Evolutionary conservation across 2,329 filamentous ascomycete species (phyloP), one percentile per base, ranked within the genome.

Genomic region (Pseudodiploospora longispora): DNA sequence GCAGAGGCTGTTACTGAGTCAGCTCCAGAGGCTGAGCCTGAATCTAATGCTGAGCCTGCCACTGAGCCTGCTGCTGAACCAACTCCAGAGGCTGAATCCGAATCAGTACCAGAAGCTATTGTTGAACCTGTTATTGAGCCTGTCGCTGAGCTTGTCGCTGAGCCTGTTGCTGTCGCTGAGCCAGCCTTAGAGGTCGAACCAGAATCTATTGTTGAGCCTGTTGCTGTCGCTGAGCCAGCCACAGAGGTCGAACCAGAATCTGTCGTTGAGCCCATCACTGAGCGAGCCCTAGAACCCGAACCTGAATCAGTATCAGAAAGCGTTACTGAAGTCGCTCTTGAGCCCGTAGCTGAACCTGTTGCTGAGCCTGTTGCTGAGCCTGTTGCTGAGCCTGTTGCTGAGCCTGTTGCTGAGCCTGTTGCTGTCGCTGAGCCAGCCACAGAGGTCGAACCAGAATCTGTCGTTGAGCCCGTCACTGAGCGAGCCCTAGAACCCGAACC

Each of bases 361-460:
- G 29, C 34, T 30, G 47, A 50, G 10, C 9, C 37, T 34, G 39
- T 40, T 19, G 41, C 42, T 42, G 50, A 51, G 35, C 33, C 40
- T 12, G 41, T 30, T 29, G 40, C 41, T 4, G 41, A 46, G 32
- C 31, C 49, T 6, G 4, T 37, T 12, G 12, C 28, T 28, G 46
- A 47, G 10, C 8, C 38, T 36, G 38, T 41, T 19, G 41, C 42
- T 41, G 50, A 51, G 38, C 34, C 36, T 34, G 37, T 19, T 30
- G 35, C 44, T 30, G 28, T 35, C 10, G 30, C 36, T 12, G 41
- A 44, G 12, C 37, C 37, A 9, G 30, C 30, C 10, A 38, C 34
- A 10, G 27, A 44, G 41, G 37, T 34, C 3, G 31, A 47, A 10
- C 30, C 43, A 4, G 35, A 36, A 32, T 12, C 37, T 8, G 38